Percentiles rank a stretch among this genome's conserved stretches.
Conservation (phyloP, 768 basidiomycete species). For the Boletus rubroflammeus region DNA sequence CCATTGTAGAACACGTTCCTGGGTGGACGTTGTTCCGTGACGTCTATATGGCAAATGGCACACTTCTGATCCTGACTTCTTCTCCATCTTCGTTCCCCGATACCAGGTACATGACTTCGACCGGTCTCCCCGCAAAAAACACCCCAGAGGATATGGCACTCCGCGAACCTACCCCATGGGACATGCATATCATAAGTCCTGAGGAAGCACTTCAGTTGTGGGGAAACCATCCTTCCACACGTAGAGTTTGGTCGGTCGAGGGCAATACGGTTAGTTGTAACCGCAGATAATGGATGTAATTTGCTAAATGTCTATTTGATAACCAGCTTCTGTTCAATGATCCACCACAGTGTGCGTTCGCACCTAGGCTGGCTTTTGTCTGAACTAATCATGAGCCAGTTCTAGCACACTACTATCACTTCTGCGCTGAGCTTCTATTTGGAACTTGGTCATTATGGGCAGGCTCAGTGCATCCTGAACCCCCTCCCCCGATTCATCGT, state of each 20-base stretch:
- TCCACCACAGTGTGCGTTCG: constrained; percentile 51
- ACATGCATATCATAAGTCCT: constrained; percentile 61
- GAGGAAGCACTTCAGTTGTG: constrained; percentile 59
- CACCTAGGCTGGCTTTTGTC: neutral
- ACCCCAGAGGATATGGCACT: constrained; percentile 61
- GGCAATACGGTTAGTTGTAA: constrained; percentile 61
- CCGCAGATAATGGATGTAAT: neutral
- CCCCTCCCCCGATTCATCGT: constrained; percentile 58
- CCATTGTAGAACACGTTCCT: constrained; percentile 60
- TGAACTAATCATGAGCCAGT: constrained; percentile 31
- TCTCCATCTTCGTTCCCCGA: constrained; percentile 44
- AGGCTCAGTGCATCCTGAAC: constrained; percentile 39
- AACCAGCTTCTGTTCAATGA: constrained; percentile 60
- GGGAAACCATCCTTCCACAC: constrained; percentile 44
- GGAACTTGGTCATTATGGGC: constrained; percentile 75
- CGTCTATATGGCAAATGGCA: constrained; percentile 82
- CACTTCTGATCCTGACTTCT: constrained; percentile 63
- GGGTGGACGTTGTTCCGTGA: constrained; percentile 86
- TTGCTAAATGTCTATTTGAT: constrained; percentile 4
- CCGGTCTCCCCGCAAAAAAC: constrained; percentile 53
- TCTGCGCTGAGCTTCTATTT: constrained; percentile 76
- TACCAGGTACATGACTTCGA: constrained; percentile 59
- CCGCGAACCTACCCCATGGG: constrained; percentile 60
- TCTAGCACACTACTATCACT: constrained; percentile 85
- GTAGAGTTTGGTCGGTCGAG: constrained; percentile 62